A percentile compares a stretch with the other conserved stretches of the same genome.
Conservation (phyloP, 495 filamentous ascomycete genomes). For the Staphylotrichum longicolle region DNA sequence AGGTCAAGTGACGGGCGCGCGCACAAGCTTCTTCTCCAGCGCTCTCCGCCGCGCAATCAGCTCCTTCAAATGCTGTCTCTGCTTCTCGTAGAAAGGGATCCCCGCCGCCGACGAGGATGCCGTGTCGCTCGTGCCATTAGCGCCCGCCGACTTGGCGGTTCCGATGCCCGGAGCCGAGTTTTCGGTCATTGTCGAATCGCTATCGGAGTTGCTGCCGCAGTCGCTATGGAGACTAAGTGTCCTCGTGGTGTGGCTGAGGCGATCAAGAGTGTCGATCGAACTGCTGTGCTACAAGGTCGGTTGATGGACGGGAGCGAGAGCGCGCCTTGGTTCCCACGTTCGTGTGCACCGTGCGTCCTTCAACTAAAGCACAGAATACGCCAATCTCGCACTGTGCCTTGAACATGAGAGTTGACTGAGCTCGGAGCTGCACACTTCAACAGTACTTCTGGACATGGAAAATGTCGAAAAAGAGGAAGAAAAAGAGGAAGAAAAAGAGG, state of each 20-base stretch:
- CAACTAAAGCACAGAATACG: slow-evolving; percentile 14
- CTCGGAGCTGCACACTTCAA: background rate
- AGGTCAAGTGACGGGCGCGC: slow-evolving; percentile 4
- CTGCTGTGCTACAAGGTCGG: background rate
- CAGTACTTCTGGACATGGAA: no score
- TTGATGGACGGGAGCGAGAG: background rate
- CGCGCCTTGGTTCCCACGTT: no score
- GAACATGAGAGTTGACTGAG: background rate
- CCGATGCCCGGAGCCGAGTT: slow-evolving; percentile 32
- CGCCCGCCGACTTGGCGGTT: slow-evolving; percentile 28
- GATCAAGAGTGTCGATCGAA: background rate
- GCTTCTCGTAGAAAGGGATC: slow-evolving; percentile 51
- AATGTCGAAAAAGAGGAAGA: no score
- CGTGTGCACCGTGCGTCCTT: background rate
- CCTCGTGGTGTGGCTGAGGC: background rate
- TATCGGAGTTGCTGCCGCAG: background rate
- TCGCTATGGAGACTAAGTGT: background rate
- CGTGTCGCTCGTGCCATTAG: slow-evolving; percentile 29
- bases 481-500: no score
- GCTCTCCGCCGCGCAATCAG: slow-evolving; percentile 44
- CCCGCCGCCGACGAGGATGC: slow-evolving; percentile 34
- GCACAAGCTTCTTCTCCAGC: slow-evolving; percentile 47
- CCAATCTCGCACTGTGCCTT: slow-evolving; percentile 1
- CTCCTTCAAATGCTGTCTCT: slow-evolving; percentile 49
- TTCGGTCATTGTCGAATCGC: slow-evolving; percentile 49